Percentiles rank a stretch among this genome's conserved stretches.
These are phyloP conservation scores for Starmerella floricola DNA, from an alignment of 805 yeast species.

Conservation along the genomic window DNA sequence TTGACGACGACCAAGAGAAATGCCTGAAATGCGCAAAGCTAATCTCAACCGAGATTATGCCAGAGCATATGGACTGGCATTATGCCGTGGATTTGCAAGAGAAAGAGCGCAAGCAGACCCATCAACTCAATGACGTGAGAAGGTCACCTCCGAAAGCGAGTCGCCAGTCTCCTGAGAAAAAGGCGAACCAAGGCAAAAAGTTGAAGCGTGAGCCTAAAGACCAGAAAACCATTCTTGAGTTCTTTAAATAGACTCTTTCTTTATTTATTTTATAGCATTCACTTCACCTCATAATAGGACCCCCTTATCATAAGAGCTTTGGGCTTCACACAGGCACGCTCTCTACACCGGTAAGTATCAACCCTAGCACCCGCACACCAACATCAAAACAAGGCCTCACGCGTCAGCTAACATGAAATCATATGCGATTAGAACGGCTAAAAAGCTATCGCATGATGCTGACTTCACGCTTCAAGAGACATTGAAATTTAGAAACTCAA, in stretches of 20 bases:
- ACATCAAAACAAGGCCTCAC: no score
- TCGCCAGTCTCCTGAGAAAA: not conserved
- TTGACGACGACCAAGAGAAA: slow-evolving; percentile 11
- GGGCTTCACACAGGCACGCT: not conserved
- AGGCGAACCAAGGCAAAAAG: not conserved
- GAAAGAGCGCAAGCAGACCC: not conserved
- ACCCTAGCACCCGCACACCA: no score
- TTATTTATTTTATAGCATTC: not conserved
- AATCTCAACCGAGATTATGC: slow-evolving; percentile 16
- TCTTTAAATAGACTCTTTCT: slow-evolving; percentile 8
- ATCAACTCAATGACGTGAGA: no score
- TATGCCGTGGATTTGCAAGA: slow-evolving; percentile 27
- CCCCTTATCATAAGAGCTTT: not conserved
- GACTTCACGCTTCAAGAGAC: slow-evolving; percentile 1
- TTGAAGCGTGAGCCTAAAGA: not conserved
- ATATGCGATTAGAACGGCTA: not conserved
- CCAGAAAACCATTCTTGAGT: slow-evolving; percentile 16
- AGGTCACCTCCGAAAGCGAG: not conserved
- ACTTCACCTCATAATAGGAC: no score
- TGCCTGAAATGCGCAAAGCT: slow-evolving; percentile 27
- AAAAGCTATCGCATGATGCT: slow-evolving; percentile 2
- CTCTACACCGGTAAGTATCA: not conserved
- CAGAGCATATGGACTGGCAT: slow-evolving; percentile 34
- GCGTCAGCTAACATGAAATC: not conserved
- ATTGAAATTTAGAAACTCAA: not conserved